These are phyloP conservation scores for Diaporthe sp. DNA, from an alignment of 2,329 filamentous ascomycete genomes.

Conservation along the genomic window DNA sequence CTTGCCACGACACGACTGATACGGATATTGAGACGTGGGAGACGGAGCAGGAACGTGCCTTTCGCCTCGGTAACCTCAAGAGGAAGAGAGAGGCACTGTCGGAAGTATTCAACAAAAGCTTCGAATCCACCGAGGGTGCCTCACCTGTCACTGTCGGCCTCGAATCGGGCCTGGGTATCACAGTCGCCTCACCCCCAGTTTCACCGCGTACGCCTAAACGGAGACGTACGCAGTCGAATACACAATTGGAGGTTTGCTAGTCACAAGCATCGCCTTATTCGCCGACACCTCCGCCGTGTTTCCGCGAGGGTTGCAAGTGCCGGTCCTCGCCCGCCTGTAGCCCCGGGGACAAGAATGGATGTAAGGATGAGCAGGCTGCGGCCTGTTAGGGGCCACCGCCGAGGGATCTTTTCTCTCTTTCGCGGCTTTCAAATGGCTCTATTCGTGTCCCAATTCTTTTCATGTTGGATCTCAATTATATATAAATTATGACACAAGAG, in stretches of 20 bases:
- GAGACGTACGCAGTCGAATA: slow-evolving; percentile 47
- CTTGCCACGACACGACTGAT: slow-evolving; percentile 46
- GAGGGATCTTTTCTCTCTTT: not conserved
- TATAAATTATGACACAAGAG: not conserved
- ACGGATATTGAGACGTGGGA: slow-evolving; percentile 62
- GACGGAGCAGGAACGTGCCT: slow-evolving; percentile 49
- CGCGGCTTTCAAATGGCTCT: not conserved
- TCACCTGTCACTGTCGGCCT: slow-evolving; percentile 4
- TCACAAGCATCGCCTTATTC: not conserved
- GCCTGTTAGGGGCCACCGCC: too few species aligned
- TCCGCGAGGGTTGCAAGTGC: slow-evolving; percentile 3
- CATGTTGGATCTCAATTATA: not conserved
- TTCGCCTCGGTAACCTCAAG: slow-evolving; percentile 47
- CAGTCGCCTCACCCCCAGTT: slow-evolving; percentile 45
- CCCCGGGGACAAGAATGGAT: not conserved
- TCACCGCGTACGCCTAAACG: slow-evolving; percentile 51
- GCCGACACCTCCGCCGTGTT: slow-evolving; percentile 9
- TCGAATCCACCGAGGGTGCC: slow-evolving; percentile 52
- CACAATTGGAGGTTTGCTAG: slow-evolving; percentile 50
- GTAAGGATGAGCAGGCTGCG: not conserved
- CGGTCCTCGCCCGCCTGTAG: not conserved
- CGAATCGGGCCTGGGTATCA: slow-evolving; percentile 28
- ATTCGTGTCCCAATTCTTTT: not conserved
- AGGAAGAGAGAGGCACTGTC: slow-evolving; percentile 53
- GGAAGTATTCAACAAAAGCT: slow-evolving; percentile 57